A percentile compares a stretch with the other conserved stretches of the same genome.
These are phyloP conservation scores for Lactifluus volemus DNA, from an alignment of 768 basidiomycete genomes.

Conservation along the genomic window DNA sequence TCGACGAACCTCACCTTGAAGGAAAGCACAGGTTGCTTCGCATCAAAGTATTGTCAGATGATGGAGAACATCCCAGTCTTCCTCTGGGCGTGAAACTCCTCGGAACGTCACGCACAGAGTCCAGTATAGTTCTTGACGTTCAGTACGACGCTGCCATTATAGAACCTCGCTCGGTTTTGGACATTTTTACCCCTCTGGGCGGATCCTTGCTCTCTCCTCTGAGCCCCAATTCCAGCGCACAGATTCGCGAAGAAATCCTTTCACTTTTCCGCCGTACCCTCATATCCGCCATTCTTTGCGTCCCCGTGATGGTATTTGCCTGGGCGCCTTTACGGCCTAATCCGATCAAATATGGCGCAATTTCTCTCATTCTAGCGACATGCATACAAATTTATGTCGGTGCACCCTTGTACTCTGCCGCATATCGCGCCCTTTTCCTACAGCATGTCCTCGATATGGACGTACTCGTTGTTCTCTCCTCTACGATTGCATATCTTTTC, in stretches of 20 bases:
- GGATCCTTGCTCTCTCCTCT: constrained; percentile 23
- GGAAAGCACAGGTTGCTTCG: constrained; percentile 9
- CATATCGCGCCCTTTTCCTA: constrained; percentile 30
- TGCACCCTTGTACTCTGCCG: constrained; percentile 30
- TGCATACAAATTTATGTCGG: constrained; percentile 31
- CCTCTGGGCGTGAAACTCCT: constrained; percentile 5
- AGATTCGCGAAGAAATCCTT: constrained; percentile 28
- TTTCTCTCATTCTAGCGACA: constrained; percentile 32
- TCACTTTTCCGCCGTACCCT: constrained; percentile 26
- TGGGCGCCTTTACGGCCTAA: constrained; percentile 33
- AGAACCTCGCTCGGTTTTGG: constrained; percentile 29
- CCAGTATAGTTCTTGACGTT: constrained; percentile 1
- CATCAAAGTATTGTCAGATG: background rate
- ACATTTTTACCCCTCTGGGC: constrained; percentile 19
- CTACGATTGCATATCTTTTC: constrained; percentile 33
- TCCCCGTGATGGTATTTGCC: constrained; percentile 36
- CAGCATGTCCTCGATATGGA: constrained; percentile 32
- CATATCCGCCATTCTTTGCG: constrained; percentile 27
- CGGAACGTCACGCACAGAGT: background rate
- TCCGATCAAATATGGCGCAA: constrained; percentile 29
- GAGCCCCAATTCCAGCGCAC: constrained; percentile 21
- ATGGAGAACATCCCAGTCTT: background rate
- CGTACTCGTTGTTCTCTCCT: constrained; percentile 32
- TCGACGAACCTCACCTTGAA: background rate
- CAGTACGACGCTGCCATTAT: constrained; percentile 23